Percentiles rank a stretch among this genome's conserved stretches.
These are phyloP conservation scores for Cryoendolithus antarcticus DNA, from an alignment of 2,329 filamentous ascomycete species.

Conservation along the genomic window DNA sequence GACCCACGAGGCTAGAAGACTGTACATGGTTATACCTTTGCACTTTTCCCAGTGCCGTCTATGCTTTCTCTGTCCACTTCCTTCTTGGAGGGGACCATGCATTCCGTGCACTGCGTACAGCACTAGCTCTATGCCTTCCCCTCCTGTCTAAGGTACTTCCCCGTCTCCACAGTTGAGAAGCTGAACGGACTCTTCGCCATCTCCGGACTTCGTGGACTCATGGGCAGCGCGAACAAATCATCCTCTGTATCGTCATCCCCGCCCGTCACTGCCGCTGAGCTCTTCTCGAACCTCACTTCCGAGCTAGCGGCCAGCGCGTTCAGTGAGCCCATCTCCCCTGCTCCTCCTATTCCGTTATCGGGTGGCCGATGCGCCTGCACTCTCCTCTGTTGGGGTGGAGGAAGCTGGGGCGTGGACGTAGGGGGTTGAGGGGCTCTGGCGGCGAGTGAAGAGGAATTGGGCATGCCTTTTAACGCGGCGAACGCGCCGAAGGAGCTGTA, in stretches of 20 bases:
- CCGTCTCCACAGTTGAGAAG: slow-evolving; percentile 33
- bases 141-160: slow-evolving; percentile 17
- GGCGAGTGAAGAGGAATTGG: slow-evolving; percentile 25
- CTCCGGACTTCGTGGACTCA: slow-evolving; percentile 77
- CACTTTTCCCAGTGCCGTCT: too few relatives aligned
- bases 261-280: slow-evolving; percentile 17
- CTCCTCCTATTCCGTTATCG: too few relatives aligned
- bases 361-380: slow-evolving; percentile 19
- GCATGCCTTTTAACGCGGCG: slow-evolving; percentile 43
- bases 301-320: slow-evolving; percentile 28
- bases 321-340: slow-evolving; percentile 30
- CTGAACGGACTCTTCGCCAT: slow-evolving; percentile 75
- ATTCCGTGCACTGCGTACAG: too few relatives aligned
- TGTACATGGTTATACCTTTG: too few relatives aligned
- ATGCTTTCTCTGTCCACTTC: too few relatives aligned
- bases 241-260: slow-evolving; percentile 52
- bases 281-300: not conserved
- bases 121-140: slow-evolving; percentile 3
- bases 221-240: slow-evolving; percentile 73
- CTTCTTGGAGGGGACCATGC: too few relatives aligned
- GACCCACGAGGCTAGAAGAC: too few relatives aligned
- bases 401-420: slow-evolving; percentile 14
- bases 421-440: slow-evolving; percentile 29
- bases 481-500: slow-evolving; percentile 48
- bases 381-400: slow-evolving; percentile 4